Base-by-base conservation (phyloP, 73 alveolate species). In the Paramecium sonneborni region DNA sequence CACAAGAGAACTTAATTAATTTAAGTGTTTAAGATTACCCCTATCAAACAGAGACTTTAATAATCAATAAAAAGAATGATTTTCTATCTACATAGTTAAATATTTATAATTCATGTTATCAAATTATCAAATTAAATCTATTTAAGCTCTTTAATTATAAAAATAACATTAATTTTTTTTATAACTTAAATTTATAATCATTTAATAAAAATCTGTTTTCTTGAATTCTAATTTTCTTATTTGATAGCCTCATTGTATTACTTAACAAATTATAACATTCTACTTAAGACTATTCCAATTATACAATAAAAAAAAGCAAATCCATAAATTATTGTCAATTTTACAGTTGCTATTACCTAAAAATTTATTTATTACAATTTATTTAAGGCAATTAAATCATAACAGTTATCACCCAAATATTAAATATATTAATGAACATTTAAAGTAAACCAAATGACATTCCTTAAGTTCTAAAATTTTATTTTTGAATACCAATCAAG, bases 381-480 rank as follows among this genome's bases (percentile, higher is more conserved):
- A 62, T 32, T 26, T 30, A 11, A 30, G 84, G 84, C 12, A 62
- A 62, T 12, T 32, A 12, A 62, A 43, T 74, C 44, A 34, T 32
- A 37, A 74, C 87, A n/a, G 39, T 37, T 10, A 79, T 38, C 8
- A 79, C 72, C 90, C 90, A 79, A 43, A 79, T 41, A 5, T 79
- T 20, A n/a, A 79, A 79, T 43, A 79, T 23, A 46, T 79, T 79
- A 9, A 23, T 79, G 9, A 79, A 79, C 90, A 79, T 79, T 39
- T 21, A 79, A 28, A 79, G 10, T 21, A 79, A 79, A 1, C 90
- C 90, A 23, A 43, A 79, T 20, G 90, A 79, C 46, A 79, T 9
- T 8, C 90, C 90, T 10, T 79, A 26, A 23, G 76, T 44, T 79
- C 74, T 26, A 24, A 20, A 38, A 37, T 79, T 79, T 18, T 79